A percentile compares a stretch with the other conserved stretches of the same genome.
These are phyloP conservation scores for Mediolabrus comicus DNA, from an alignment of 108 stramenopile genomes.

Conservation along the genomic window DNA sequence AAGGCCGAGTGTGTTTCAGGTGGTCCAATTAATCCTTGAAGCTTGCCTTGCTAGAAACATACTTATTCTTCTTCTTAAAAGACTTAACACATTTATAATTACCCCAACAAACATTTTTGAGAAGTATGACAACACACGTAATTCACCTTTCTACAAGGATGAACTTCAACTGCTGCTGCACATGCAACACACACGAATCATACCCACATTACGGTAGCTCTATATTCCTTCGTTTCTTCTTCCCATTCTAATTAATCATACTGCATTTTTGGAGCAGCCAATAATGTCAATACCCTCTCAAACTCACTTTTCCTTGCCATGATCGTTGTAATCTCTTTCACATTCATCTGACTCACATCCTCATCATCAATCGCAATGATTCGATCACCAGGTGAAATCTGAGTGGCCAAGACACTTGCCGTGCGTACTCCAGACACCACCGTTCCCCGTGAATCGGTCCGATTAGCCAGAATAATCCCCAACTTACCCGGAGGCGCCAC, in stretches of 20 bases:
- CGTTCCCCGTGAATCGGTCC: conserved; percentile 82
- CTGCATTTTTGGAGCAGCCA: conserved; percentile 46
- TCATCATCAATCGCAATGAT: conserved; percentile 90
- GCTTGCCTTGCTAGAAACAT: too few relatives aligned
- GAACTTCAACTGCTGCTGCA: not conserved
- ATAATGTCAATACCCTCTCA: conserved; percentile 73
- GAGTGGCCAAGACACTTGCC: conserved; percentile 69
- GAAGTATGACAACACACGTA: not conserved
- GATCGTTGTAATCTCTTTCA: conserved; percentile 86
- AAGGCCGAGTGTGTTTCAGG: too few relatives aligned
- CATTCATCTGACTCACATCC: conserved; percentile 89
- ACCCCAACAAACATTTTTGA: not conserved
- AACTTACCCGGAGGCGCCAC: conserved; percentile 86
- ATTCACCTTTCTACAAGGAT: conserved; percentile 1
- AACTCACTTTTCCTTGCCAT: conserved; percentile 88
- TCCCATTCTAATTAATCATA: conserved; percentile 29
- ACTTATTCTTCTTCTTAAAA: too few relatives aligned
- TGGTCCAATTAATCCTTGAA: too few relatives aligned
- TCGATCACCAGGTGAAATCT: conserved; percentile 81
- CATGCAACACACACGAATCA: not conserved
- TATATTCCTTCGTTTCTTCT: not conserved
- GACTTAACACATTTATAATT: conserved; percentile 1
- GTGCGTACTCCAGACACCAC: conserved; percentile 89
- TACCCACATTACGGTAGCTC: not conserved
- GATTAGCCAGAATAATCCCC: conserved; percentile 90